Evolutionary conservation across 441 rosid genomes (phyloP).

Genomic region (Geranium incanum): DNA sequence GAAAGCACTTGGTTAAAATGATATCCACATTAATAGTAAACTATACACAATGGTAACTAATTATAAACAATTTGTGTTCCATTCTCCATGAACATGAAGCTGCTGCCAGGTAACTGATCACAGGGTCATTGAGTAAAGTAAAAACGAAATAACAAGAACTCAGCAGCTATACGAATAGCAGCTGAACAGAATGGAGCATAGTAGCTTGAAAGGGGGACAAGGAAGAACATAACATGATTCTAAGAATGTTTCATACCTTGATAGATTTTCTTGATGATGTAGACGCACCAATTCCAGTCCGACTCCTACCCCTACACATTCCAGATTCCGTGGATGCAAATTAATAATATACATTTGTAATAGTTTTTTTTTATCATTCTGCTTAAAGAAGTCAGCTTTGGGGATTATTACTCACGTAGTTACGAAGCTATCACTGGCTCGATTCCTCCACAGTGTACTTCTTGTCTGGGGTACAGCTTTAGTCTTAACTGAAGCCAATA

Average conservation of each 20-base stretch:
- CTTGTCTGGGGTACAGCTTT: slow-evolving; percentile 33
- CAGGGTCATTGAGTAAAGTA: neutral
- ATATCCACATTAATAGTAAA: neutral
- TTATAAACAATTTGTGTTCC: neutral
- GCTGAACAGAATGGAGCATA: slow-evolving; percentile 10
- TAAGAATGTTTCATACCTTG: slow-evolving; percentile 33
- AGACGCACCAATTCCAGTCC: slow-evolving; percentile 23
- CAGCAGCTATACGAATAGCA: neutral
- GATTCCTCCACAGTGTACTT: slow-evolving; percentile 33
- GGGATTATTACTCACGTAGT: slow-evolving; percentile 37
- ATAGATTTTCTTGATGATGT: slow-evolving; percentile 31
- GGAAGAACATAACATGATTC: neutral
- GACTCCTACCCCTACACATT: slow-evolving; percentile 20
- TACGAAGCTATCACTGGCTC: slow-evolving; percentile 43
- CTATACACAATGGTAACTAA: too few relatives aligned
- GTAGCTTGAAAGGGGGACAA: neutral
- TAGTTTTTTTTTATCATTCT: neutral
- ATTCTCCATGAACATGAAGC: neutral
- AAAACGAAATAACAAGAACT: slow-evolving; percentile 5
- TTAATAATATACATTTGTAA: slow-evolving; percentile 15
- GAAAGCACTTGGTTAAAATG: neutral
- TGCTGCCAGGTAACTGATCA: neutral
- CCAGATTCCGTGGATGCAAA: slow-evolving; percentile 21
- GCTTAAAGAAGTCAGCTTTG: neutral
- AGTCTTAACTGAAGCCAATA: slow-evolving; percentile 43